Evolutionary conservation across 371 early-diverging fungal species (phyloP).

Genomic region (Mortierella polycephala): DNA sequence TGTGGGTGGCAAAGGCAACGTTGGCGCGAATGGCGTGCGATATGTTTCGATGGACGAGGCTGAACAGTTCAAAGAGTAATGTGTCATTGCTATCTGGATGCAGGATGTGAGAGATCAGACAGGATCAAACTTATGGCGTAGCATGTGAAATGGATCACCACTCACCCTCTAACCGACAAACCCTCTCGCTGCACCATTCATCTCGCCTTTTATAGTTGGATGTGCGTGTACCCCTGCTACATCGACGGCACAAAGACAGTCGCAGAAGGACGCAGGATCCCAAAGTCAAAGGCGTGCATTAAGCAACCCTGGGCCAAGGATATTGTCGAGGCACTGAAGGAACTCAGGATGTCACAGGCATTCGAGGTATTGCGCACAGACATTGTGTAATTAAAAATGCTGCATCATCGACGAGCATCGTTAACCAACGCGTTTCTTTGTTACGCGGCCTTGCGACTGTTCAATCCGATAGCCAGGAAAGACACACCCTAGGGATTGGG

Average conservation of each 20-base stretch:
- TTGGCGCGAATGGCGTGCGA: constrained; percentile 30
- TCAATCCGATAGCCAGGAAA: constrained; percentile 51
- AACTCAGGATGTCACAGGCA: constrained; percentile 64
- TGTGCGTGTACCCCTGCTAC: constrained; percentile 75
- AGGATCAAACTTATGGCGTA: not conserved
- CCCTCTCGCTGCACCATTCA: not conserved
- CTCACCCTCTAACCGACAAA: not conserved
- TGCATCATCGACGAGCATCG: too few species aligned
- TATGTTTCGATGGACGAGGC: constrained; percentile 47
- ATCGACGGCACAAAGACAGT: constrained; percentile 66
- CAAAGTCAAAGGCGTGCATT: constrained; percentile 59
- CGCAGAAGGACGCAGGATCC: constrained; percentile 64
- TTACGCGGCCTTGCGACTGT: too few species aligned
- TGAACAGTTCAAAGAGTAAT: constrained; percentile 51
- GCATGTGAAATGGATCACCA: not conserved
- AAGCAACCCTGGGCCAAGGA: constrained; percentile 71
- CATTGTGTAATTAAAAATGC: too few species aligned
- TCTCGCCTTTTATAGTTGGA: constrained; percentile 61
- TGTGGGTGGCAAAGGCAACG: constrained; percentile 26
- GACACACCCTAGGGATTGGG: constrained; percentile 70
- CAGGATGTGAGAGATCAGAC: too few species aligned
- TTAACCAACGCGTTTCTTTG: too few species aligned
- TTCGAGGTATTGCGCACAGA: constrained; percentile 59
- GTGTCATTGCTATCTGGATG: not conserved
- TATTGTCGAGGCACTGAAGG: constrained; percentile 71